Conservation (phyloP, 108 stramenopile genomes). For the Ochromonas danica region DNA sequence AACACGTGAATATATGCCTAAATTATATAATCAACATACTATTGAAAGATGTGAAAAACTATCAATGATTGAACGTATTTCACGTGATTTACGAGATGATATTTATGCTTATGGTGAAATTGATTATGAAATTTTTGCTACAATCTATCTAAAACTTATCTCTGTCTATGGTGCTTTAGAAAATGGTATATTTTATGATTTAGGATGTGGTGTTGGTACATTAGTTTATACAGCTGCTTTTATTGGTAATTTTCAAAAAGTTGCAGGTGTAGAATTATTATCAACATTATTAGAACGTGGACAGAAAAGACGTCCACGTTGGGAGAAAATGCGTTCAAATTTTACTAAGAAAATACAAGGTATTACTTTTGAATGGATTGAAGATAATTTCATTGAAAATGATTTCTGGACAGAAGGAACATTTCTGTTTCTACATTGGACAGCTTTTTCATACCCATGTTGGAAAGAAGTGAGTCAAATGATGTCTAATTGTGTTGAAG, state of each 20-base stretch:
- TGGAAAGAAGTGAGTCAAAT: neutral
- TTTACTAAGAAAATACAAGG: neutral
- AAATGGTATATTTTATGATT: constrained; percentile 20
- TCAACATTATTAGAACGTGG: neutral
- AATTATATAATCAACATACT: constrained; percentile 5
- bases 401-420: neutral
- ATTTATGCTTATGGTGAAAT: constrained; percentile 4
- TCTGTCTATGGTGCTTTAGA: neutral
- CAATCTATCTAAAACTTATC: constrained; percentile 9
- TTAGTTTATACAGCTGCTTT: constrained; percentile 20
- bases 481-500: neutral
- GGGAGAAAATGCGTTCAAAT: neutral
- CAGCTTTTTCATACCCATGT: neutral
- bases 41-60: neutral
- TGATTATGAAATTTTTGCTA: constrained; percentile 22
- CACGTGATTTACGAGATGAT: neutral
- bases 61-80: neutral
- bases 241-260: constrained; percentile 5
- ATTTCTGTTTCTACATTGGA: constrained; percentile 24
- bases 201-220: constrained; percentile 5
- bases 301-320: neutral
- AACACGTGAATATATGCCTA: neutral
- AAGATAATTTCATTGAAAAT: constrained; percentile 20
- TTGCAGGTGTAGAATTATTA: neutral
- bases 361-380: neutral